Evolutionary conservation across 805 yeast species (phyloP), one percentile per base, ranked within the genome.

Genomic region (Teunomyces kruisii): DNA sequence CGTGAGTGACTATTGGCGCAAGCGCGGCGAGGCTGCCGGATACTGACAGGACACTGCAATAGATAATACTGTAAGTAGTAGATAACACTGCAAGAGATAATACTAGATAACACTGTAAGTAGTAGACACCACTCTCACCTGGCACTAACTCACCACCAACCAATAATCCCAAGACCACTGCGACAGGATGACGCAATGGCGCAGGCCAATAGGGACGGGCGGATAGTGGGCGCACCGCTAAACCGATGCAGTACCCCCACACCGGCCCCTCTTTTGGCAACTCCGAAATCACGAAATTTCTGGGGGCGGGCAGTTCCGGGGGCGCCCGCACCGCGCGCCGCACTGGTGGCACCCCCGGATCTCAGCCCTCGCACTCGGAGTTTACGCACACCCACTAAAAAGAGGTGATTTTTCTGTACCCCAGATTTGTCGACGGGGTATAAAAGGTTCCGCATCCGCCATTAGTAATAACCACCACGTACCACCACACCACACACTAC

Each of bases 1-100:
- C 1, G 96, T 90, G 9, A 75, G 89, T 54, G 98, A 92, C 62
- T 88, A 67, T 61, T 92, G 97, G 96, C 72, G 98, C 46, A 91
- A 91, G 61, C 67, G 84, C 39, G 96, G 95, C 6, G 74, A 67
- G 35, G 86, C 90, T 10, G 81, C 76, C 44, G 94, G 89, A 0
- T 83, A 79, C 50, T 85, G 38, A 33, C 9, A 33, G n/a, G n/a
- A n/a, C n/a, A n/a, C n/a, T n/a, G n/a, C n/a, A n/a, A n/a, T n/a
- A n/a, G n/a, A n/a, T n/a, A n/a, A n/a, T n/a, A n/a, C n/a, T n/a
- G n/a, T n/a, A n/a, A n/a, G n/a, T n/a, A n/a, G n/a, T n/a, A n/a
- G n/a, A n/a, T n/a, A n/a, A n/a, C n/a, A n/a, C n/a, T n/a, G n/a
- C n/a, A n/a, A n/a, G n/a, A n/a, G n/a, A n/a, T n/a, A n/a, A n/a